Percentiles rank a stretch among this genome's conserved stretches.
These are phyloP conservation scores for Taxillus chinensis DNA, from an alignment of 164 flowering plant species.

Conservation along the genomic window DNA sequence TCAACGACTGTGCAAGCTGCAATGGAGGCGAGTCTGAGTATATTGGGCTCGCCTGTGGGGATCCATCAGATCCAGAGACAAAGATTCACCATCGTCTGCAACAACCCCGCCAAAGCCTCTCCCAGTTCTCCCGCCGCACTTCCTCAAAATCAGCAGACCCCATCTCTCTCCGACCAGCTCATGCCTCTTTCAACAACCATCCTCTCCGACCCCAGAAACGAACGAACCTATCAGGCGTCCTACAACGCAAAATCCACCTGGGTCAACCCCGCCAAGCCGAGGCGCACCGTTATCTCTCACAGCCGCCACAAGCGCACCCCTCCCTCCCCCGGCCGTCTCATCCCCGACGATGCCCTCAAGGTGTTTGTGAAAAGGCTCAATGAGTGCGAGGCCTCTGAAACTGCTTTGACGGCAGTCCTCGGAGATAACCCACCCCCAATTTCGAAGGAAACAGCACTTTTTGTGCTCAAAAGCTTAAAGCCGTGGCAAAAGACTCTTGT, in stretches of 20 bases:
- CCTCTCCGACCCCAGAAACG: conserved; percentile 14
- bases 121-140: conserved; percentile 12
- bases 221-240: conserved; percentile 27
- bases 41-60: conserved; percentile 24
- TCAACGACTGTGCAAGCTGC: conserved; percentile 4
- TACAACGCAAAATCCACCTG: conserved; percentile 73
- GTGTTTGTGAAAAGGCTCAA: conserved; percentile 52
- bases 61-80: conserved; percentile 12
- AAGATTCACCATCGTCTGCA: conserved; percentile 30
- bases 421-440: conserved; percentile 48
- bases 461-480: conserved; percentile 58
- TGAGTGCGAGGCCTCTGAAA: conserved; percentile 31
- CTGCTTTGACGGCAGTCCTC: conserved; percentile 32
- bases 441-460: conserved; percentile 62
- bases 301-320: conserved; percentile 61
- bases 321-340: conserved; percentile 47
- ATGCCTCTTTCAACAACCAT: conserved; percentile 46
- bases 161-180: conserved; percentile 69
- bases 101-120: conserved; percentile 20
- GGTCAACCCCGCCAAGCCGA: conserved; percentile 82
- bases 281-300: conserved; percentile 57
- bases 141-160: conserved; percentile 11
- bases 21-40: conserved; percentile 16
- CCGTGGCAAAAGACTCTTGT: conserved; percentile 62
- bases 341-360: conserved; percentile 40